A percentile compares a stretch with the other conserved stretches of the same genome.
Evolutionary conservation across 352 stramenopile genomes (phyloP).

Genomic region (Globisporangium polare): DNA sequence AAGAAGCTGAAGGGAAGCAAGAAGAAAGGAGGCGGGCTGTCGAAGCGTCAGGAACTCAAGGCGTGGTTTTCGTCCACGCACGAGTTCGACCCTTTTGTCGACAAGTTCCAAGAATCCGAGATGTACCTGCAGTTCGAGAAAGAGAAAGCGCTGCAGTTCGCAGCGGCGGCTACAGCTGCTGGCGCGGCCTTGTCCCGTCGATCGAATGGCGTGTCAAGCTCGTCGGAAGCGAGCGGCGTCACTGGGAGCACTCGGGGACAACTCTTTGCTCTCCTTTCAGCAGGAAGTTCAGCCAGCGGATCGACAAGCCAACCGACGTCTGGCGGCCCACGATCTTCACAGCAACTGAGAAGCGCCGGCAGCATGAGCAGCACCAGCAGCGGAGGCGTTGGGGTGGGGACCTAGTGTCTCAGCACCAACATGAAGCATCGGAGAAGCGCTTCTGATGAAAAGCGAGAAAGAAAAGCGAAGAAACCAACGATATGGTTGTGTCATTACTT

Average conservation of each 20-base stretch:
- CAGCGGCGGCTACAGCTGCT: slow-evolving; percentile 2
- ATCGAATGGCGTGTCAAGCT: neutral
- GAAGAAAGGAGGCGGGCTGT: slow-evolving; percentile 44
- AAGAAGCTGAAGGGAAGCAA: slow-evolving; percentile 51
- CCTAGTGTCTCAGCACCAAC: neutral
- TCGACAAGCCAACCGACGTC: slow-evolving; percentile 15
- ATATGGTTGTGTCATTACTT: slow-evolving; percentile 5
- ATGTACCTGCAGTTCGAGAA: slow-evolving; percentile 48
- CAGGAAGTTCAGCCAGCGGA: slow-evolving; percentile 32
- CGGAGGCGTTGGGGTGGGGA: slow-evolving; percentile 11
- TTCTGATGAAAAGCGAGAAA: slow-evolving; percentile 11
- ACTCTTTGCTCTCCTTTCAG: slow-evolving; percentile 30
- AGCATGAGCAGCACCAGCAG: slow-evolving; percentile 59
- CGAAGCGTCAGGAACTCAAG: slow-evolving; percentile 80
- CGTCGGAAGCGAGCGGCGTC: slow-evolving; percentile 9
- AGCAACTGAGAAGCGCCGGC: slow-evolving; percentile 55
- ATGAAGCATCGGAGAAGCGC: slow-evolving; percentile 1
- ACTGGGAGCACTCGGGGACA: slow-evolving; percentile 8
- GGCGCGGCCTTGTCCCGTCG: neutral
- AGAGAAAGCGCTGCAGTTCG: slow-evolving; percentile 12
- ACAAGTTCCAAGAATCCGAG: slow-evolving; percentile 55
- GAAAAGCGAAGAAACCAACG: neutral
- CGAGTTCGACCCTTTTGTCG: slow-evolving; percentile 78
- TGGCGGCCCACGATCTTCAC: slow-evolving; percentile 30
- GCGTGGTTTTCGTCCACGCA: slow-evolving; percentile 83